Evolutionary conservation across 1,139 yeast genomes (phyloP), one percentile per base, ranked within the genome.

Genomic region (Maudiozyma humilis): DNA sequence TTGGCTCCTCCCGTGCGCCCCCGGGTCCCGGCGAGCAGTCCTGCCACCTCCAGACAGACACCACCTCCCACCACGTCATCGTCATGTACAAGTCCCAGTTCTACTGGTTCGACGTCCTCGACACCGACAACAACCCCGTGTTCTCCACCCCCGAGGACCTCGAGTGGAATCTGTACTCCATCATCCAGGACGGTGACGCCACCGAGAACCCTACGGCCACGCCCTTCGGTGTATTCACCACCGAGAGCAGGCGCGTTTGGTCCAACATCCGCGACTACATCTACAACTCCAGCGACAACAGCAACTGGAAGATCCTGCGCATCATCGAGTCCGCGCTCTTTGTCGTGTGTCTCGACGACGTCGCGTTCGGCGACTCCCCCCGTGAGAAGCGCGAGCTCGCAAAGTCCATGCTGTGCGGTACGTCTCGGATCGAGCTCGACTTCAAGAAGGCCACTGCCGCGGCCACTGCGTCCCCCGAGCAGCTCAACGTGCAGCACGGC

Each of bases 51-150:
- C 95, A 86, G 64, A 75, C 86, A 3, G 95, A 86, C 61, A 62
- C 73, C 15, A 70, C 78, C 13, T 79, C 93, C 1, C 82, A 79
- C 56, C 96, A 87, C 62, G 78, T 87, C 44, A 83, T 85, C 27
- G 89, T 87, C n/a, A 68, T 85, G 62, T 80, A 88, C 51, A 81
- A 83, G 57, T 84, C 95, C 4, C 95, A 87, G 63, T 83, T 86
- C 64, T 87, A 87, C 66, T 87, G 96, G 95, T 87, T 87, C 62
- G 95, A 87, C 61, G 96, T 87, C 2, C 69, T 87, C 57, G 94
- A 86, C 63, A 72, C 72, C 44, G 69, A 79, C 49, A 77, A 83
- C 59, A 81, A 83, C 56, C 69, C 87, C 51, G 62, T 65, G 29
- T 72, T 84, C 43, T 67, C 85, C 57, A 72, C 80, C 2, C 93